Evolutionary conservation across 371 early-diverging fungal genomes (phyloP).

Genomic region (Mortierella sp.): DNA sequence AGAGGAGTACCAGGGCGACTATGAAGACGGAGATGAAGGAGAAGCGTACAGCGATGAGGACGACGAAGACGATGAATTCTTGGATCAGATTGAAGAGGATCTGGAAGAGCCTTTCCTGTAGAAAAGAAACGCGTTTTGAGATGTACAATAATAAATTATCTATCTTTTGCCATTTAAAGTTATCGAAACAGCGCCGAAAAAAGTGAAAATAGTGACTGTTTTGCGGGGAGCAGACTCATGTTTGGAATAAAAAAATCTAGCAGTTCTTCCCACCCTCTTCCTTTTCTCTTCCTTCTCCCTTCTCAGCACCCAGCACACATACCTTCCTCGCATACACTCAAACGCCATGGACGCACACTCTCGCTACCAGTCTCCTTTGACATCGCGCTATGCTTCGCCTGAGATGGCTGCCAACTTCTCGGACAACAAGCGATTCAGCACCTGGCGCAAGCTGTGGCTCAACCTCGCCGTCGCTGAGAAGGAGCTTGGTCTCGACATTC

Average conservation of each 20-base stretch:
- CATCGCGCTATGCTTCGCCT: conserved; percentile 96
- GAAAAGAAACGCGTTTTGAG: neutral
- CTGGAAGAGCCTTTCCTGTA: conserved; percentile 49
- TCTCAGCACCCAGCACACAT: neutral
- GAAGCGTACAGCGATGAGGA: conserved; percentile 39
- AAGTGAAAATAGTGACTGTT: conserved; percentile 6
- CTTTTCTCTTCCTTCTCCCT: neutral
- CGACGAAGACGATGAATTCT: conserved; percentile 52
- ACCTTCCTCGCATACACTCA: neutral
- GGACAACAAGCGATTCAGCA: conserved; percentile 93
- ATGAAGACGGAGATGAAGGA: conserved; percentile 43
- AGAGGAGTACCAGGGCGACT: conserved; percentile 40
- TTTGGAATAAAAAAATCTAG: neutral
- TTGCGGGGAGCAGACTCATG: neutral
- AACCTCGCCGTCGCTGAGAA: conserved; percentile 94
- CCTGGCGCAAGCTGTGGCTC: conserved; percentile 97
- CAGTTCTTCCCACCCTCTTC: neutral
- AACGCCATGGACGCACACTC: conserved; percentile 64
- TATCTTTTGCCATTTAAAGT: too few species aligned
- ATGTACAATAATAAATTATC: conserved; percentile 9
- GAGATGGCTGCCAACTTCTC: conserved; percentile 98
- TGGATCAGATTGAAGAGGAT: conserved; percentile 47
- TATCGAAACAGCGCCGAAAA: too few species aligned
- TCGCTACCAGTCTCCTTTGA: conserved; percentile 93
- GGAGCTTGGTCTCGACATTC: conserved; percentile 93